Conservation (phyloP, 2,329 filamentous ascomycete genomes). For the Trichoderma sp. region DNA sequence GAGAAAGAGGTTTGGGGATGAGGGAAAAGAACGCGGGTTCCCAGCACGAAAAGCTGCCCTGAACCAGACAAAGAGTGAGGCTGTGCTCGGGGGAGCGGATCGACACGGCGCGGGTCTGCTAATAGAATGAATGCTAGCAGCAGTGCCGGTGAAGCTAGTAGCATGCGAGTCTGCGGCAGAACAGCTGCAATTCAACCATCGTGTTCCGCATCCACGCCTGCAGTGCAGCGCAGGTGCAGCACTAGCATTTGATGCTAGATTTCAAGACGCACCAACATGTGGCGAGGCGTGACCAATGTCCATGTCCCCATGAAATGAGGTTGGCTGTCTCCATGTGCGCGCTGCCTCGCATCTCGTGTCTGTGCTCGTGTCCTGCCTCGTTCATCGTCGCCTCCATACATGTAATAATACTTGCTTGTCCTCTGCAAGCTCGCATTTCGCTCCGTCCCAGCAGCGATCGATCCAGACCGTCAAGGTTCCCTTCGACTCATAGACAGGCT, state of each 20-base stretch:
- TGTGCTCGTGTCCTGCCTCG: not conserved
- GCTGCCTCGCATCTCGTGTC: not conserved
- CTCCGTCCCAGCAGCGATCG: not conserved
- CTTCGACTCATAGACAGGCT: not conserved
- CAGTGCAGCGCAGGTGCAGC: not conserved
- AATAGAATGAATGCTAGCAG: not conserved
- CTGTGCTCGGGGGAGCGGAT: conserved; percentile 19
- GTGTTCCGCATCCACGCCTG: not conserved
- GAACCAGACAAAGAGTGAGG: conserved; percentile 1
- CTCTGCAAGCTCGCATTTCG: not conserved
- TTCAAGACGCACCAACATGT: not conserved
- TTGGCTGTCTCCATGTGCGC: not conserved
- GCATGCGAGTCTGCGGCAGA: not conserved
- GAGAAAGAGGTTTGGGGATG: not conserved
- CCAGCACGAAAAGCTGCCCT: not conserved
- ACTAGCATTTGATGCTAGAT: not conserved
- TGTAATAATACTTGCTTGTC: not conserved
- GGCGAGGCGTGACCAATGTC: not conserved
- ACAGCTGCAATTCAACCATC: not conserved
- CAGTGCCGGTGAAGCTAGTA: not conserved
- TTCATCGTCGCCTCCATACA: not conserved
- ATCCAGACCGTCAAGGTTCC: not conserved
- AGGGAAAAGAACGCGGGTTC: not conserved
- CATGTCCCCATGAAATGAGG: not conserved
- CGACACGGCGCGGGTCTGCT: conserved; percentile 15